Evolutionary conservation across 2,329 filamentous ascomycete species (phyloP).

Genomic region (Gaeumannomyces sp.): DNA sequence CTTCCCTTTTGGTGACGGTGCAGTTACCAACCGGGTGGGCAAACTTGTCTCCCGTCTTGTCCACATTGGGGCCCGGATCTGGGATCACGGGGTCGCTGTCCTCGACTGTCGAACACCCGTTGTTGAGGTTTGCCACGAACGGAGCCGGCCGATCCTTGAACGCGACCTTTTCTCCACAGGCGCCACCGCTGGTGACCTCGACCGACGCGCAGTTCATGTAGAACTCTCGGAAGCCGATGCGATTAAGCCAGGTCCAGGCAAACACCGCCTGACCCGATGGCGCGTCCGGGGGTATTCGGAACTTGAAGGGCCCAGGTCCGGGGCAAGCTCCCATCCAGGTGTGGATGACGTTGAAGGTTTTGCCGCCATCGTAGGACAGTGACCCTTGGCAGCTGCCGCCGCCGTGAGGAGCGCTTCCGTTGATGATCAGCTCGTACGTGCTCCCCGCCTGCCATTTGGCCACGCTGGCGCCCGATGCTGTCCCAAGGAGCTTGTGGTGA

Average conservation of each 20-base stretch:
- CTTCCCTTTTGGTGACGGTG: neutral
- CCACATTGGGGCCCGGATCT: conserved; percentile 12
- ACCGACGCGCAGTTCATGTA: conserved; percentile 82
- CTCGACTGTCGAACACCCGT: conserved; percentile 13
- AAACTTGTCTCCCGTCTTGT: neutral
- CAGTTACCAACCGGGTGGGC: conserved; percentile 5
- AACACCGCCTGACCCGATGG: conserved; percentile 53
- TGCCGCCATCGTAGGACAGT: conserved; percentile 66
- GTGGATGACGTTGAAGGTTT: conserved; percentile 62
- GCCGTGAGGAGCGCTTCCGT: conserved; percentile 55
- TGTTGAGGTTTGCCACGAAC: conserved; percentile 14
- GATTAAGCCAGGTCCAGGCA: conserved; percentile 74
- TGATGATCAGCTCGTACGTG: conserved; percentile 56
- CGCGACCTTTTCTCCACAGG: conserved; percentile 1
- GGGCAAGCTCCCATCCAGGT: conserved; percentile 52
- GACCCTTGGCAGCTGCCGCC: conserved; percentile 74
- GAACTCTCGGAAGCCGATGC: conserved; percentile 72
- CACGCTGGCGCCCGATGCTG: conserved; percentile 43
- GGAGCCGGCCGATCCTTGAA: conserved; percentile 11
- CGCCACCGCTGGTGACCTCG: conserved; percentile 41
- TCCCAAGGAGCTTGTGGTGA: conserved; percentile 41
- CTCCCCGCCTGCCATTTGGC: conserved; percentile 57
- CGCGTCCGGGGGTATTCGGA: conserved; percentile 59
- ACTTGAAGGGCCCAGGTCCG: conserved; percentile 48
- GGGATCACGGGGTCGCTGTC: conserved; percentile 13